Evolutionary conservation across 768 basidiomycete species (phyloP), one percentile per base, ranked within the genome.

Genomic region (Pulveroboletus sp.): DNA sequence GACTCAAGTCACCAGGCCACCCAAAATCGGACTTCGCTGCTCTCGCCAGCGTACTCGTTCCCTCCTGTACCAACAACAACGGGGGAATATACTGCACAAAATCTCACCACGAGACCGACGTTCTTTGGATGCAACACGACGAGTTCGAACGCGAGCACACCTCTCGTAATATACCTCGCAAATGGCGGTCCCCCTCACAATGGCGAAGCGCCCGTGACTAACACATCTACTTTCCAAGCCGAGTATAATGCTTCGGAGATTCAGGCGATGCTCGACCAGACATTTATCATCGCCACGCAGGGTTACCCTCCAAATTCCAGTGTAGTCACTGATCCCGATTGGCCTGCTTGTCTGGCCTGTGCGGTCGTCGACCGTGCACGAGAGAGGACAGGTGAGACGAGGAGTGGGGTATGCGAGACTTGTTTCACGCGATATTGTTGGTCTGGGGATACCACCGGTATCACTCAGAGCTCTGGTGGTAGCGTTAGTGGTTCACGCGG

Each of bases 91-190:
- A 56, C 65, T 28, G 60, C 68, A 15, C 67, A 70, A 39, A 69
- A 69, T 43, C 65, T 76, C 26, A 69, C 59, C 30, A 45, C 51
- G 0, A 64, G 67, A 8, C 75, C 75, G 7, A 74, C 74, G 9
- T 76, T 79, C 64, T 77, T 77, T 57, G 78, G 76, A 5, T 77
- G 77, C 56, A 55, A 69, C 7, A 55, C 53, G 28, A 51, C 58
- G 37, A 59, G 44, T 24, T 56, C 56, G 41, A 63, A 58, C 21
- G 56, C 51, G 0, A 66, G 62, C 37, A 71, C 71, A 5, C 80
- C 81, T 3, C 60, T 82, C 35, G 55, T 83, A 14, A 71, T 83
- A 48, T 84, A 84, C 63, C 63, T 82, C n/a, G 80, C 81, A 1
- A 79, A 77, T 56, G 78, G 79, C 27, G 76, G 74, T 5, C 64